Conservation (phyloP, 352 stramenopile species). For the Hyaloperonospora brassicae region DNA sequence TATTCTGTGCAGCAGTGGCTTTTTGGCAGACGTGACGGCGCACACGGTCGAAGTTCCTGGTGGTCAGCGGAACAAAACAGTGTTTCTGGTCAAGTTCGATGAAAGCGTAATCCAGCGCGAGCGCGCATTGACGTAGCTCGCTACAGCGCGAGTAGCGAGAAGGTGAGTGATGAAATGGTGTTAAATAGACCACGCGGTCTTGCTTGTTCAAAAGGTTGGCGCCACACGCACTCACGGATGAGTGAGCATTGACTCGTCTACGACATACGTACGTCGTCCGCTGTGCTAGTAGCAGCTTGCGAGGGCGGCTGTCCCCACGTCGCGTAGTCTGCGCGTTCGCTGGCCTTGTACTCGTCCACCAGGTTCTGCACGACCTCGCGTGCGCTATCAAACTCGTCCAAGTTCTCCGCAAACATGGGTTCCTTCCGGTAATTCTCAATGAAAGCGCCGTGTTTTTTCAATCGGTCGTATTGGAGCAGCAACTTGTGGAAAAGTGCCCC, state of each 20-base stretch:
- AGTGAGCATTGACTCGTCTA: not conserved
- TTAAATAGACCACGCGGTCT: conserved; percentile 37
- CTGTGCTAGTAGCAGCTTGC: conserved; percentile 8
- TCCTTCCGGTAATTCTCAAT: conserved; percentile 98
- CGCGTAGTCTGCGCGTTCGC: conserved; percentile 69
- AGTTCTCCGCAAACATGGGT: conserved; percentile 92
- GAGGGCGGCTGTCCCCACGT: conserved; percentile 49
- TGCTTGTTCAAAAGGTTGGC: conserved; percentile 9
- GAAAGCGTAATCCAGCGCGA: conserved; percentile 76
- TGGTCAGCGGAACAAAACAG: conserved; percentile 66
- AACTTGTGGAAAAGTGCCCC: conserved; percentile 83
- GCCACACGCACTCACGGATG: not conserved
- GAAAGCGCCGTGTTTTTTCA: conserved; percentile 97
- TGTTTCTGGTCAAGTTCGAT: conserved; percentile 85
- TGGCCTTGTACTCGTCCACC: conserved; percentile 82
- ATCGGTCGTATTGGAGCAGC: conserved; percentile 94
- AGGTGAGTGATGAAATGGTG: not conserved
- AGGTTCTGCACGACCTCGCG: conserved; percentile 80
- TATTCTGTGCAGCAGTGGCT: conserved; percentile 76
- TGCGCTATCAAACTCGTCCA: conserved; percentile 82
- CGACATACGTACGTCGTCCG: conserved; percentile 49
- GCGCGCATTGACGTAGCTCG: conserved; percentile 43
- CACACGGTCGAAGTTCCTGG: conserved; percentile 61
- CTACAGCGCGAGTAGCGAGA: not conserved
- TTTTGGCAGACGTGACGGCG: conserved; percentile 72